Evolutionary conservation across 768 basidiomycete genomes (phyloP), one percentile per base, ranked within the genome.

Genomic region (Trametes coccinea): DNA sequence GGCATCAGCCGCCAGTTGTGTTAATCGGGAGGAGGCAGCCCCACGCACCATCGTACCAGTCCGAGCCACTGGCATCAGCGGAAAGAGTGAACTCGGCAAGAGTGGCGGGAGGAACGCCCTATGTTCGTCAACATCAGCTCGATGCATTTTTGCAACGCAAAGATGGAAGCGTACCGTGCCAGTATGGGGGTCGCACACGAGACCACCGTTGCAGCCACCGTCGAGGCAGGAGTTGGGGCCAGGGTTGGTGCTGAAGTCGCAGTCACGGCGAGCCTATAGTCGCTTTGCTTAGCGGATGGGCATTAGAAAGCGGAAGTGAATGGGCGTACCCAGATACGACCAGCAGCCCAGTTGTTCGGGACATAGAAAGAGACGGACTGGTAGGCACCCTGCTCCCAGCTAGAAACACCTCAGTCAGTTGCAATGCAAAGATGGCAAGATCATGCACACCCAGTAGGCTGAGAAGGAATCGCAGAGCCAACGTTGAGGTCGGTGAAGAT

Each of bases 171-270:
- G 51, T 34, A 73, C 77, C 1, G 78, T 79, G 11, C 78, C 78
- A 10, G 72, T 72, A 61, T 65, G 58, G 8, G 71, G 63, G 59
- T 76, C 75, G 48, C 77, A 78, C 16, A 67, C 59, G 0, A 78
- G 69, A 37, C 78, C 77, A 39, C 77, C 73, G 34, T 72, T 75
- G 66, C 77, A 77, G 22, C 76, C 75, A 5, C 78, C 78, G n/a
- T 71, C 72, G 2, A 70, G 40, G 66, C 78, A 79, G 37, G 70
- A 67, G 53, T 63, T 69, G 0, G 74, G 71, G 10, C 71, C 72
- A 2, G 74, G 71, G 55, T 72, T 73, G 8, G 47, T 53, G 59
- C 44, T 58, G 70, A 78, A 78, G 50, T 76, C 64, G 65, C 77
- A 77, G 59, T 74, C 66, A 33, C 74, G 72, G 37, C 75, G 73